Evolutionary conservation across 805 yeast genomes (phyloP), one percentile per base, ranked within the genome.

Genomic region (Sugiyamaella valdiviana): DNA sequence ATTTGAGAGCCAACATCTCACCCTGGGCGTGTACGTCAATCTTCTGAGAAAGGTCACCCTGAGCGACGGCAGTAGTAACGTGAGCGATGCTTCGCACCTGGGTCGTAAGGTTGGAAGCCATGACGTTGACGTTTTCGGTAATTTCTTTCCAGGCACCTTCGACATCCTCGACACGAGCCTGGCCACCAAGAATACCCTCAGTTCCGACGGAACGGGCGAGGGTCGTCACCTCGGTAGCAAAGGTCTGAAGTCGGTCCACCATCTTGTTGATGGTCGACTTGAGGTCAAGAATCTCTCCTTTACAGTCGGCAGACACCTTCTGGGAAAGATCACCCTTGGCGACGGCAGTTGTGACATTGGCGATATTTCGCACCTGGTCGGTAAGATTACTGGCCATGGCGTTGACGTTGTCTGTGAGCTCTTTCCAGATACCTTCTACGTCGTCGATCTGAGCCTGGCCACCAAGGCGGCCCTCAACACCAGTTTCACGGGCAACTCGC

Each of bases 11-110:
- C 57, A 87, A 73, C 57, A 87, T 86, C 63, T 87, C 95, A 46
- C 95, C 95, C 63, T 86, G 91, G 7, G 95, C 95, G 59, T 82
- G 91, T 21, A 87, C 95, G 53, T 79, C 86, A 66, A 87, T 87
- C 66, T 87, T 87, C 61, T 83, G 90, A 2, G 85, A 79, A 56
- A 87, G 73, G 62, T 87, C 95, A 60, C 95, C 95, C 64, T 84
- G 85, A 1, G 95, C 95, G 39, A 87, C 95, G 2, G 95, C 95
- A 2, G 95, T 84, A 1, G 95, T 88, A 50, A 87, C 95, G 10
- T 89, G 85, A 3, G 95, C 95, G 57, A 87, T 87, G 15, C 88
- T 80, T 66, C 95, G 76, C 56, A 87, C 95, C 68, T 87, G 95
- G 52, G 85, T 85, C 0, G 95, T 87, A 57, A 87, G 74, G 62